These are phyloP conservation scores for Lichtheimia hyalospora DNA, from an alignment of 371 early-diverging fungal genomes.

Conservation along the genomic window DNA sequence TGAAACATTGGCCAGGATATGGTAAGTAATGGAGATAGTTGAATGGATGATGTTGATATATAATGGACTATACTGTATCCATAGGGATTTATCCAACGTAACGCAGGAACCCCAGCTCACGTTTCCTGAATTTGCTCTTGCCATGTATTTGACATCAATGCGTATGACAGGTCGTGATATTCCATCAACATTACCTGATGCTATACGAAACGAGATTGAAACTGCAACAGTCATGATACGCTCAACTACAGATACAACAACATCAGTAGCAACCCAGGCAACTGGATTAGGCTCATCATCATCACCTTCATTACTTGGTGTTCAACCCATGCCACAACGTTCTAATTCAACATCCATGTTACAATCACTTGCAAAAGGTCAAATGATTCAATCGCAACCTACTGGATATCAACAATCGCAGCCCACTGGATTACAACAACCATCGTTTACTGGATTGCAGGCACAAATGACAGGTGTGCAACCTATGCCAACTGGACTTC, in stretches of 20 bases:
- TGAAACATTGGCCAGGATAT: slow-evolving; percentile 47
- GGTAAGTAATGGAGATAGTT: slow-evolving; percentile 22
- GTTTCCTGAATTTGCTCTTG: slow-evolving; percentile 61
- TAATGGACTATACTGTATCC: neutral
- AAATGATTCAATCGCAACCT: slow-evolving; percentile 6
- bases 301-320: slow-evolving; percentile 10
- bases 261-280: slow-evolving; percentile 1
- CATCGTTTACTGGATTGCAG: slow-evolving; percentile 8
- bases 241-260: slow-evolving; percentile 8
- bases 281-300: slow-evolving; percentile 6
- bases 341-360: slow-evolving; percentile 20
- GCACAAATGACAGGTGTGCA: slow-evolving; percentile 11
- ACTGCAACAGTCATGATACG: slow-evolving; percentile 29
- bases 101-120: slow-evolving; percentile 48
- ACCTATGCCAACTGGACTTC: slow-evolving; percentile 12
- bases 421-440: slow-evolving; percentile 3
- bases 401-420: slow-evolving; percentile 12
- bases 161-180: slow-evolving; percentile 49
- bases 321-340: slow-evolving; percentile 7
- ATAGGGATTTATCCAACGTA: slow-evolving; percentile 50
- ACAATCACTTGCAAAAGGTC: slow-evolving; percentile 5
- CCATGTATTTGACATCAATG: slow-evolving; percentile 58
- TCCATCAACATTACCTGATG: slow-evolving; percentile 38
- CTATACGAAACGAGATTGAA: slow-evolving; percentile 35
- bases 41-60: slow-evolving; percentile 32